phyloP scores from a whole-genome alignment of 1,284 basidiomycete species.

The Boletus smithii region DNA sequence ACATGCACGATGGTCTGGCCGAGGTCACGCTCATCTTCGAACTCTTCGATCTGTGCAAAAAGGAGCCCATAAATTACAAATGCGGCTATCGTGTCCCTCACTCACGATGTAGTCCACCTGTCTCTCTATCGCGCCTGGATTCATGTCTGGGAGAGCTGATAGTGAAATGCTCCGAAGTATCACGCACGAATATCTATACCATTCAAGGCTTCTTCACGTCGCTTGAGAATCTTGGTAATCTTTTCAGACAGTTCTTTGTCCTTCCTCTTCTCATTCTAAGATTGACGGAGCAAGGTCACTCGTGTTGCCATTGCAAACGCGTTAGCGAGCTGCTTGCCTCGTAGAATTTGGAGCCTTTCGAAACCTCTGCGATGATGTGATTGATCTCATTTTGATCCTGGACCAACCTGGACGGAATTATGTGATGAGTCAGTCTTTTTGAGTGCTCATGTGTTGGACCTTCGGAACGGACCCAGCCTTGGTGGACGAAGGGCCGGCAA shows the following conservation, averaged over 20 bases:
- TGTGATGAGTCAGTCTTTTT: constrained; percentile 10
- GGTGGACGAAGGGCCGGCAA: constrained; percentile 73
- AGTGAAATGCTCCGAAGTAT: neutral
- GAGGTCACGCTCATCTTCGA: constrained; percentile 79
- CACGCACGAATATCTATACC: constrained; percentile 59
- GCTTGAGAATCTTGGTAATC: constrained; percentile 62
- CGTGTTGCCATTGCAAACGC: neutral
- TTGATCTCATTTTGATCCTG: constrained; percentile 80
- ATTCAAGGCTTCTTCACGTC: constrained; percentile 58
- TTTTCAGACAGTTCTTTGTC: constrained; percentile 76
- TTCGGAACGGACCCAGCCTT: constrained; percentile 63
- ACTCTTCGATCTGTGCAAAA: constrained; percentile 57
- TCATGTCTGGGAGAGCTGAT: neutral
- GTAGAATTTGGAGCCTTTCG: constrained; percentile 82
- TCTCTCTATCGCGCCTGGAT: constrained; percentile 26
- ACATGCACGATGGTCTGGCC: constrained; percentile 83
- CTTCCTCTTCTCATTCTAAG: constrained; percentile 77
- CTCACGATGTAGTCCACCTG: constrained; percentile 29
- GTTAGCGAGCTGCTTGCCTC: constrained; percentile 46
- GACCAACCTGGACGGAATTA: constrained; percentile 48
- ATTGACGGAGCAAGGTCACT: constrained; percentile 8
- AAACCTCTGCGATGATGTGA: constrained; percentile 74
- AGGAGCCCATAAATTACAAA: constrained; percentile 20
- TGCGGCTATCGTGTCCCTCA: constrained; percentile 30
- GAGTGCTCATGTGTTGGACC: neutral